These are phyloP conservation scores for Backusella parvicylindrica DNA, from an alignment of 192 early-diverging fungal genomes.

Conservation along the genomic window DNA sequence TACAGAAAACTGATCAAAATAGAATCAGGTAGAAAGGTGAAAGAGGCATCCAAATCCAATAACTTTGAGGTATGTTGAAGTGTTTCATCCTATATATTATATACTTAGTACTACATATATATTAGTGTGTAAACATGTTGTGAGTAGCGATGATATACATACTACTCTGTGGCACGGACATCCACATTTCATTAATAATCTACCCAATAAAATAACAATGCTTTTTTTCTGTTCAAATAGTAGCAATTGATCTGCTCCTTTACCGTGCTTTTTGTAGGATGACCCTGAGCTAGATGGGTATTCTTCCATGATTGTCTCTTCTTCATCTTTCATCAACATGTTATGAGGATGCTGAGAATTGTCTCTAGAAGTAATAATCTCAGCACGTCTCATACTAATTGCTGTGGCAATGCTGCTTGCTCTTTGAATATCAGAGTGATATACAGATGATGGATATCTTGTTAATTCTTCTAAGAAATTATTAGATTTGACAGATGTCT, in stretches of 20 bases:
- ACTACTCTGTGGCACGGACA: conserved; percentile 47
- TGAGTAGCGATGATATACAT: not conserved
- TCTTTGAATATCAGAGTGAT: not conserved
- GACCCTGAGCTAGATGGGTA: not conserved
- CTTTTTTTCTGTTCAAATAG: conserved; percentile 34
- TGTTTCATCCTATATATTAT: conserved; percentile 34
- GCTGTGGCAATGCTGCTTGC: conserved; percentile 9
- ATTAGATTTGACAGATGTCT: not conserved
- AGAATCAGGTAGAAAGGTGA: conserved; percentile 64
- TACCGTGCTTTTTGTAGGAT: not conserved
- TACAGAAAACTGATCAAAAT: conserved; percentile 70
- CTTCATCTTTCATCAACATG: not conserved
- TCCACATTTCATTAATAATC: conserved; percentile 43
- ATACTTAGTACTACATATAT: not conserved
- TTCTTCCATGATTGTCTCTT: conserved; percentile 1
- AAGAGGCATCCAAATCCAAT: conserved; percentile 61
- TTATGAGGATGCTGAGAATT: conserved; percentile 7
- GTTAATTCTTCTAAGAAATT: not conserved
- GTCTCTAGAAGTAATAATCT: conserved; percentile 5
- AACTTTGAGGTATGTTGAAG: conserved; percentile 41
- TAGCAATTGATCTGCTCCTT: not conserved
- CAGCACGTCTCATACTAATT: conserved; percentile 4
- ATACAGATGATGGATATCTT: not conserved
- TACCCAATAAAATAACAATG: conserved; percentile 40
- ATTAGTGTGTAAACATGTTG: not conserved